These are phyloP conservation scores for Blastobotrys chiropterorum DNA, from an alignment of 805 yeast species.

Conservation along the genomic window DNA sequence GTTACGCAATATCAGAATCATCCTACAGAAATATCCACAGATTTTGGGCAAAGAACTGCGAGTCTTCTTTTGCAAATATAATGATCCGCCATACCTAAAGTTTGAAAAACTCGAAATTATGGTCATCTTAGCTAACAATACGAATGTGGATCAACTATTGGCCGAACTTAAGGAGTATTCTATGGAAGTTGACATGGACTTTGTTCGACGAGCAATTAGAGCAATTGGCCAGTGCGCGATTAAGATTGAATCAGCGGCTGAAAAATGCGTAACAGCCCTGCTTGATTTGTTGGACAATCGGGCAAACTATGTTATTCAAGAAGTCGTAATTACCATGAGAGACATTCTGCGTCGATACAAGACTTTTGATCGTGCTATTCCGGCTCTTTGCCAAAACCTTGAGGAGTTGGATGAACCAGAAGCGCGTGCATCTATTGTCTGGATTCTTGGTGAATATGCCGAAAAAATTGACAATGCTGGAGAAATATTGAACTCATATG, in stretches of 20 bases:
- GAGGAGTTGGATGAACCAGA: constrained; percentile 75
- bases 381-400: constrained; percentile 38
- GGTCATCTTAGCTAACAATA: constrained; percentile 64
- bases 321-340: constrained; percentile 66
- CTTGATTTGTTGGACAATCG: constrained; percentile 60
- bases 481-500: constrained; percentile 38
- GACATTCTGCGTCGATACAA: constrained; percentile 72
- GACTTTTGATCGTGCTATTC: constrained; percentile 48
- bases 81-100: constrained; percentile 88
- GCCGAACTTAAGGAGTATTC: constrained; percentile 83
- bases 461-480: constrained; percentile 39
- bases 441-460: constrained; percentile 83
- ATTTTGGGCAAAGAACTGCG: constrained; percentile 72
- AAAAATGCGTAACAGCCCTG: constrained; percentile 62
- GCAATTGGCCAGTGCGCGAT: constrained; percentile 90
- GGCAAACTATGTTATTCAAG: constrained; percentile 73
- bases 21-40: constrained; percentile 81
- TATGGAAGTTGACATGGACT: constrained; percentile 78
- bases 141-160: constrained; percentile 56
- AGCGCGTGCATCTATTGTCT: constrained; percentile 67
- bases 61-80: constrained; percentile 83
- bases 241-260: constrained; percentile 58
- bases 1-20: constrained; percentile 80
- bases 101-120: constrained; percentile 90
- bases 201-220: constrained; percentile 82